Base-by-base conservation (phyloP, 768 basidiomycete species). In the Epithele typhae region DNA sequence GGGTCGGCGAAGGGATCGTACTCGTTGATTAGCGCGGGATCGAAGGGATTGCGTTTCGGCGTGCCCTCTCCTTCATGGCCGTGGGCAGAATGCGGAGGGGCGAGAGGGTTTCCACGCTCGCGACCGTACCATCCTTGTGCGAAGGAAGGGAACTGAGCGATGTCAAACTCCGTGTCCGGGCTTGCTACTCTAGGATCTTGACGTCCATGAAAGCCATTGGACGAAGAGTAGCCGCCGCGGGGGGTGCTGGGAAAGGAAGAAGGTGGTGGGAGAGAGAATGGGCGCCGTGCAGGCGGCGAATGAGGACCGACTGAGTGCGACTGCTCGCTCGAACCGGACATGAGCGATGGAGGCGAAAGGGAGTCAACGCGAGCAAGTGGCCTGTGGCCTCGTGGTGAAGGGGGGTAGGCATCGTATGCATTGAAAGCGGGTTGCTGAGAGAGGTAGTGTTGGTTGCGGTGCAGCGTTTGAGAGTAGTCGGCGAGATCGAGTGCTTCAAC, bases 401-500 rank as follows among this genome's bases (percentile, higher is more conserved):
- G 67, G 22, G 65, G 65, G 53, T 71, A 68, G 25, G 60, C 50
- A 15, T 61, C 59, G 43, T 66, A 61, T 2, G 53, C 49, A 15
- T 50, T 55, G 39, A 58, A 59, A 2, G 43, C 45, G 4, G 57
- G 51, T n/a, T 55, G 55, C 14, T 52, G 46, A 34, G 58, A 48
- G 33, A 43, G 50, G 51, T 48, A 55, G 54, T 37, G 59, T 53
- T 57, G 64, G 64, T 49, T 70, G 62, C 25, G 64, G 43, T 33
- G 65, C 19, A 83, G 68, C 17, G 77, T 78, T 49, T 61, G 66
- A 6, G 82, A 71, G 63, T 85, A 87, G 61, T 85, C 84, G 25
- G 83, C 83, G 19, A 87, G 71, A 64, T 87, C 84, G 45, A 85
- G 72, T 3, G 83, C 82, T 59, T 86, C 83, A 1, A 85, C 74